Evolutionary conservation across 164 flowering plant genomes (phyloP), one percentile per base, ranked within the genome.

Genomic region (Aristolochia fimbriata): DNA sequence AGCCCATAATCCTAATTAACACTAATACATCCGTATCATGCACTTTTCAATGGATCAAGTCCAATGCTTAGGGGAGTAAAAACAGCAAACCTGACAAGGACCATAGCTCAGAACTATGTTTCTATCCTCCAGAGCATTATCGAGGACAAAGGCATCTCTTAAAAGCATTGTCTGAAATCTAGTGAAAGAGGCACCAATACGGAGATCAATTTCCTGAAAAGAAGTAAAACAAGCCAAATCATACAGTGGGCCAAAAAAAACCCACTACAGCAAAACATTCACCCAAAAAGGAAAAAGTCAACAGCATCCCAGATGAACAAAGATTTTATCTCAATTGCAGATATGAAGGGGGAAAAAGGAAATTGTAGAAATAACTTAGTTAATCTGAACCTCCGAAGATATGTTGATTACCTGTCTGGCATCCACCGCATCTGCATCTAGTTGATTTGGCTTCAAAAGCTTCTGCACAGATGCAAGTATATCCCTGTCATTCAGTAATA

Each of bases 111-210:
- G 68, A 65, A 93, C 80, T 68, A 83, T 64, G 75, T 68, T 86
- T 65, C 75, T 79, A 59, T 78, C 89, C 68, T 83, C 85, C 20
- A 78, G 63, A 65, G 65, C 66, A 48, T 76, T 67, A 75, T 93
- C 86, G 65, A 93, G 67, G 58, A 75, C 61, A 74, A 88, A 90
- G 54, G 83, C 83, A 80, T 91, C 92, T 72, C 65, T 86, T 69
- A 93, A 61, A 60, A 93, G 75, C 95, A 90, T 82, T 15, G 99
- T 93, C 75, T 93, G 99, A 65, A 93, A 93, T 68, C 99, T 83
- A 19, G 99, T 93, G 75, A 93, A 90, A 55, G 99, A 93, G 51
- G 99, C 99, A 62, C 99, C 99, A 70, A 93, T 90, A 7, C 99
- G 80, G 9, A 93, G 93, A 66, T 93, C 99, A 67, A 88, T 84